Evolutionary conservation across 2,329 filamentous ascomycete species (phyloP), one percentile per base, ranked within the genome.

Genomic region (Hypoxylon sp.): DNA sequence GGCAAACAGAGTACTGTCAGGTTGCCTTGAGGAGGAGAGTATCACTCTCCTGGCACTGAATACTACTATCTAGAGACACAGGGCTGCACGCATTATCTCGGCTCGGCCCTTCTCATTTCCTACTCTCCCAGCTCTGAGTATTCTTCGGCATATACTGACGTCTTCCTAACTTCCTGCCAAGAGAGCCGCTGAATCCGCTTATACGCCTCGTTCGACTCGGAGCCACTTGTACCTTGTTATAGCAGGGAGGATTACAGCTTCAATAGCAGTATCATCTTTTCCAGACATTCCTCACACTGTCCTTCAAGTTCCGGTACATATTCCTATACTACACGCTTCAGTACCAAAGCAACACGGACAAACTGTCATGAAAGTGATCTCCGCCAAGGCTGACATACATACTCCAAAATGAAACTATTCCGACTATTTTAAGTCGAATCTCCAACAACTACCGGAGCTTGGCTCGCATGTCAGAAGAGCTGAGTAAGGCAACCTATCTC

Each of bases 311-410:
- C 41, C 25, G 21, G 38, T 46, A 56, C 53, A 34, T 55, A 56
- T 14, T 46, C n/a, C 21, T 32, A 2, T 9, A 17, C 25, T 25
- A 55, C 19, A 23, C 30, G 14, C 36, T 13, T 11, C 23, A 32
- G 2, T 10, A 32, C 17, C 17, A 17, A 25, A 23, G 28, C 28
- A 34, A 34, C 17, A 46, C 10, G 1, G 2, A 46, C 9, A 14
- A 17, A 11, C 3, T 30, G 2, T 41, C 9, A 19, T 32, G 25
- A 9, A 5, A 28, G 2, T 23, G 5, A 25, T 17, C n/a, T 30
- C n/a, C 17, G 52, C 52, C 52, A 56, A 56, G 52, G 52, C 38
- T 56, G 41, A 46, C 53, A 32, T 34, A 56, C 38, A 56, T 45
- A 34, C 13, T 23, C 11, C 53, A 17, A 17, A 34, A 4, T 10